These are phyloP conservation scores for Aspergillus neoniger DNA, from an alignment of 2,329 filamentous ascomycete genomes.

Conservation along the genomic window DNA sequence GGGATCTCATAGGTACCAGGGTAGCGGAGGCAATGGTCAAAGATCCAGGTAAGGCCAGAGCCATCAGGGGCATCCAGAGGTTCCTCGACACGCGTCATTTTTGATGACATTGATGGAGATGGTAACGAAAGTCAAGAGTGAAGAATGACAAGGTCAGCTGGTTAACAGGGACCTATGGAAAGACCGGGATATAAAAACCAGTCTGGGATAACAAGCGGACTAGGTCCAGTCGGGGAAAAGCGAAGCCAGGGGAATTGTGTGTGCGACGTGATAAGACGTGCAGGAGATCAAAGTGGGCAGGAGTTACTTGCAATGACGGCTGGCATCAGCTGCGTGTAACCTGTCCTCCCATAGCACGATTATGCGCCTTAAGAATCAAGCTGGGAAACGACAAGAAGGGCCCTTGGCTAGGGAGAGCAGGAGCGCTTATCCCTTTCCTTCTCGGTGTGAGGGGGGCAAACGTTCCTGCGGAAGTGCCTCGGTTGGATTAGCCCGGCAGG, in stretches of 20 bases:
- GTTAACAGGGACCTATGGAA: slow-evolving; percentile 4
- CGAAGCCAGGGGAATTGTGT: slow-evolving; percentile 17
- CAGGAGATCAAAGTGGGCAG: slow-evolving; percentile 21
- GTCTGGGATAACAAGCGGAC: neutral
- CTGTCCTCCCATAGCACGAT: slow-evolving; percentile 22
- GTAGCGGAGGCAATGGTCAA: slow-evolving; percentile 63
- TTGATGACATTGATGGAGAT: slow-evolving; percentile 5
- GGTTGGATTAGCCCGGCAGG: neutral
- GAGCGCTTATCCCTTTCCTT: slow-evolving; percentile 20
- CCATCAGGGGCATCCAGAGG: slow-evolving; percentile 36
- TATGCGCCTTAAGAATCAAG: slow-evolving; percentile 22
- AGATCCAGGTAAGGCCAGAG: slow-evolving; percentile 53
- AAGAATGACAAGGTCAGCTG: neutral
- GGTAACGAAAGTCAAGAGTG: slow-evolving; percentile 1
- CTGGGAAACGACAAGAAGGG: neutral
- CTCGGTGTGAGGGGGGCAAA: slow-evolving; percentile 19
- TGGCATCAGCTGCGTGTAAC: slow-evolving; percentile 28
- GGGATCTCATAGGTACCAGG: slow-evolving; percentile 66
- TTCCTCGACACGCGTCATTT: slow-evolving; percentile 23
- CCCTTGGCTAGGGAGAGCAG: slow-evolving; percentile 20
- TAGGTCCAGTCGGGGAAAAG: slow-evolving; percentile 11
- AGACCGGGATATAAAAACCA: slow-evolving; percentile 15
- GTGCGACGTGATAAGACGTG: slow-evolving; percentile 26
- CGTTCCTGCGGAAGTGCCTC: slow-evolving; percentile 16
- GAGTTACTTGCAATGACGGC: slow-evolving; percentile 24